phyloP scores from a whole-genome alignment of 495 filamentous ascomycete genomes.

The Haplographium delicatum region DNA sequence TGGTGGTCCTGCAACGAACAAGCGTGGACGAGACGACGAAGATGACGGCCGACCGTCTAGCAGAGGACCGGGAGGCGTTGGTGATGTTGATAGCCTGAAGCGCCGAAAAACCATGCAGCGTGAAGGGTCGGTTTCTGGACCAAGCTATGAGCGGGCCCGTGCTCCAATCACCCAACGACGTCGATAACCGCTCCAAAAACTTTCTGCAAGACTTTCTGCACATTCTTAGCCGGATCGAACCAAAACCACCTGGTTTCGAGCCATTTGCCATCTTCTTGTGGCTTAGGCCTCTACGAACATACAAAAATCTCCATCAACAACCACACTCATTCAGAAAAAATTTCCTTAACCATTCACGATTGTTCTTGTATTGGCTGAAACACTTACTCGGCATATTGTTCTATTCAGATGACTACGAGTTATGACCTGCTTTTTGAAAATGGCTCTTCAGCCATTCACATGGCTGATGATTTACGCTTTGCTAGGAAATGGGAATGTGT shows the following conservation, averaged over 20 bases:
- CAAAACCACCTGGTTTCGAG: slow-evolving; percentile 2
- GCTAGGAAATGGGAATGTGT: slow-evolving; percentile 6
- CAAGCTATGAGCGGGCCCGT: slow-evolving; percentile 42
- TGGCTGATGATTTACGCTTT: slow-evolving; percentile 27
- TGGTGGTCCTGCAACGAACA: slow-evolving; percentile 59
- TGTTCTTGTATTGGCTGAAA: slow-evolving; percentile 25
- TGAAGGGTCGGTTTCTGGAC: slow-evolving; percentile 46
- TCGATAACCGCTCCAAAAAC: slow-evolving; percentile 12
- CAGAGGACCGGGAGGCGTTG: slow-evolving; percentile 35
- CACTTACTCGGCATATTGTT: slow-evolving; percentile 22
- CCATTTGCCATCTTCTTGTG: slow-evolving; percentile 14
- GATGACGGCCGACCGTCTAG: slow-evolving; percentile 65
- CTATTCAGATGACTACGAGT: slow-evolving; percentile 25
- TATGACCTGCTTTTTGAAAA: slow-evolving; percentile 25
- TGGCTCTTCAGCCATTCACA: slow-evolving; percentile 15
- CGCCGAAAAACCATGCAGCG: slow-evolving; percentile 79
- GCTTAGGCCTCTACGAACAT: slow-evolving; percentile 23
- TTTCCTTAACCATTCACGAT: slow-evolving; percentile 22
- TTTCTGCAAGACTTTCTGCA: slow-evolving; percentile 17
- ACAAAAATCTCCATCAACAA: slow-evolving; percentile 13
- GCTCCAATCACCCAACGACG: slow-evolving; percentile 36
- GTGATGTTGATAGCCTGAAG: slow-evolving; percentile 65
- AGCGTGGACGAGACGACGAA: slow-evolving; percentile 79
- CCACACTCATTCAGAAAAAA: slow-evolving; percentile 25
- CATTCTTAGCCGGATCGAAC: slow-evolving; percentile 12